phyloP scores from a whole-genome alignment of 2,329 filamentous ascomycete species.

The Raffaelea arxii region DNA sequence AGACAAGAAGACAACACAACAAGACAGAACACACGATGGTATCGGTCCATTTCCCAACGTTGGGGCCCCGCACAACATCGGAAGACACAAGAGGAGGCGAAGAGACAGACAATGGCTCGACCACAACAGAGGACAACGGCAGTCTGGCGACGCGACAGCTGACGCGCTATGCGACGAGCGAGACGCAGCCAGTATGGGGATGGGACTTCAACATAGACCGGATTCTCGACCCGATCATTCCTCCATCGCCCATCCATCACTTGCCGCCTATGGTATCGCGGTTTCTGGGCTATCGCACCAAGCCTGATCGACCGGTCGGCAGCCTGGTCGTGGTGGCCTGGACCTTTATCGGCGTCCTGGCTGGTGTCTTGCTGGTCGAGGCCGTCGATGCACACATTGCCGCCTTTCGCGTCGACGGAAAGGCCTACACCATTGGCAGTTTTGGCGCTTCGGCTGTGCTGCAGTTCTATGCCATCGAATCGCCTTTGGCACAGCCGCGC shows the following conservation, averaged over 20 bases:
- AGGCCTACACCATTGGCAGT: conserved; percentile 56
- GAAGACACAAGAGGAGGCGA: too few relatives aligned
- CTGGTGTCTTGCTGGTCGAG: conserved; percentile 49
- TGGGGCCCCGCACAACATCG: too few relatives aligned
- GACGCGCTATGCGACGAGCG: too few relatives aligned
- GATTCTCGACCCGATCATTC: conserved; percentile 63
- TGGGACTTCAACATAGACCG: conserved; percentile 62
- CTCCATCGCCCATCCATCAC: conserved; percentile 50
- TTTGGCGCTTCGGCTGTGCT: conserved; percentile 71
- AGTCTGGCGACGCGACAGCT: too few relatives aligned
- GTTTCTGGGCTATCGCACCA: conserved; percentile 54
- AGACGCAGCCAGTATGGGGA: too few relatives aligned
- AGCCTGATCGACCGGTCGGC: conserved; percentile 31
- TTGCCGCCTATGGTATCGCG: conserved; percentile 58
- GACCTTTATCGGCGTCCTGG: conserved; percentile 56
- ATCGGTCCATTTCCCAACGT: too few relatives aligned
- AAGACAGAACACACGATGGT: too few relatives aligned
- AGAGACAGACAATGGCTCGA: too few relatives aligned
- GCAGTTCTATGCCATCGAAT: conserved; percentile 62
- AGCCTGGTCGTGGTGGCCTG: conserved; percentile 51
- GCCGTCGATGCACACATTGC: conserved; percentile 44
- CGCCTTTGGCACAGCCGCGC: conserved; percentile 63
- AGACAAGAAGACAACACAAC: too few relatives aligned
- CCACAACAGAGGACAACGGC: too few relatives aligned
- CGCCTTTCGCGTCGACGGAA: conserved; percentile 39